phyloP scores from a whole-genome alignment of 345 rosid species.

The Salix suchowensis region DNA sequence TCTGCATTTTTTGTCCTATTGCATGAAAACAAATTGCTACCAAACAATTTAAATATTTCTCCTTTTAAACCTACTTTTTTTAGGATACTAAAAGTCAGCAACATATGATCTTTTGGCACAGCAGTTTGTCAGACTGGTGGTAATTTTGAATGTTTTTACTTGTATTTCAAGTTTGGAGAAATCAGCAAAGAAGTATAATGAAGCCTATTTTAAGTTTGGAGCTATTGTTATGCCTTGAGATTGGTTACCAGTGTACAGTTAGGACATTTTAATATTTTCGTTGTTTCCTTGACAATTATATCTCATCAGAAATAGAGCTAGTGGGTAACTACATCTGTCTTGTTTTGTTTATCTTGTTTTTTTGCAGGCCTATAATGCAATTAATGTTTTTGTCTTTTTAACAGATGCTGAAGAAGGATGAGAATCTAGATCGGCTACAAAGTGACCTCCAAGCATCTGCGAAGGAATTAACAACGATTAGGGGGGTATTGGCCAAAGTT shows the following conservation, averaged over 20 bases:
- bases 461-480: conserved; percentile 48
- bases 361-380: background rate
- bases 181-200: background rate
- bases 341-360: background rate
- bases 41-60: background rate
- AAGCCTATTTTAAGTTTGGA: background rate
- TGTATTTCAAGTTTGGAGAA: too few species aligned
- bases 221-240: background rate
- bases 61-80: background rate
- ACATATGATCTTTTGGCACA: background rate
- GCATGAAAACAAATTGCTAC: background rate
- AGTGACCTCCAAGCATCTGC: conserved; percentile 53
- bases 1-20: background rate
- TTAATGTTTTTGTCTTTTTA: background rate
- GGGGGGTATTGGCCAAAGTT: conserved; percentile 60
- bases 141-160: too few species aligned
- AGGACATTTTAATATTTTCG: background rate
- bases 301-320: background rate
- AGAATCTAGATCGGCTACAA: conserved; percentile 44
- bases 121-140: background rate
- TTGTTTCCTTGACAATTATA: background rate
- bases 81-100: background rate
- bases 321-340: background rate
- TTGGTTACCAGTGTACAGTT: background rate
- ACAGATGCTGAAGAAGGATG: conserved; percentile 82